Evolutionary conservation across 768 basidiomycete genomes (phyloP).

Genomic region (Rhodotorula paludigena): DNA sequence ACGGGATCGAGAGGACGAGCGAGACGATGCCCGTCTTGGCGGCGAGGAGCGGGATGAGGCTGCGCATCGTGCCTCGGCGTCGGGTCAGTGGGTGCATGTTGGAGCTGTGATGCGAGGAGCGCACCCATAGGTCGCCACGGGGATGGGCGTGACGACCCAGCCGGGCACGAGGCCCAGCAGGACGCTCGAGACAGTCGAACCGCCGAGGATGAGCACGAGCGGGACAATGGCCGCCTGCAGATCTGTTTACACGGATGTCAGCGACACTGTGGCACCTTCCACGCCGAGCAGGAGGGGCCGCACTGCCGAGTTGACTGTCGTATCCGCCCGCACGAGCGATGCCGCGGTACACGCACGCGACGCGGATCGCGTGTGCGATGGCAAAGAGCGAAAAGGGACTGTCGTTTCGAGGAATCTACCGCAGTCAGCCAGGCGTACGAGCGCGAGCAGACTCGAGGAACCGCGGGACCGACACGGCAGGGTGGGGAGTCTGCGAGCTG

Average conservation of each 20-base stretch:
- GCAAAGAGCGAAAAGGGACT: constrained; percentile 38
- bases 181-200: constrained; percentile 25
- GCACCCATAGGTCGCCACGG: constrained; percentile 35
- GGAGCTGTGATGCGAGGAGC: not conserved
- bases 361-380: constrained; percentile 27
- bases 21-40: constrained; percentile 20
- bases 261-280: fast-evolving
- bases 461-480: not conserved
- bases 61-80: not conserved
- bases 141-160: constrained; percentile 37
- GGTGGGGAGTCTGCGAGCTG: constrained; percentile 9
- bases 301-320: constrained; percentile 29
- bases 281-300: not conserved
- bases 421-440: not conserved
- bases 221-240: constrained; percentile 37
- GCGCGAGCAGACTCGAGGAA: not conserved
- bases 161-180: constrained; percentile 33
- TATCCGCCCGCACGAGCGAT: constrained; percentile 25
- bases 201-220: constrained; percentile 35
- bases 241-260: not conserved
- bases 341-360: constrained; percentile 36
- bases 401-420: fast-evolving
- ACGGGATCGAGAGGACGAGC: constrained; percentile 32
- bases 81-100: not conserved
- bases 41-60: constrained; percentile 31